Evolutionary conservation across 805 yeast genomes (phyloP).

Genomic region (Hanseniaspora occidentalis): DNA sequence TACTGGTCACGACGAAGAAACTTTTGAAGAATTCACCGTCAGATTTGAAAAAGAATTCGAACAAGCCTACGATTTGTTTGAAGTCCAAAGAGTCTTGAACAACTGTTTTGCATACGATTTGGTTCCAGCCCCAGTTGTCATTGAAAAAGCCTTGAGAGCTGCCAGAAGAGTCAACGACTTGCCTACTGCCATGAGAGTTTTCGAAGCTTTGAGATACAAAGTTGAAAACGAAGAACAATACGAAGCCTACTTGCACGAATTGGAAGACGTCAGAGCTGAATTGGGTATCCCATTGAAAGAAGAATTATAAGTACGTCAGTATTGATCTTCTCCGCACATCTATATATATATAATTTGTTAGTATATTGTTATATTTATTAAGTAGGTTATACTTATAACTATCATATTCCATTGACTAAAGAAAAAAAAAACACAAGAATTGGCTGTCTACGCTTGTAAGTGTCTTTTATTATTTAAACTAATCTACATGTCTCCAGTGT

Average conservation of each 20-base stretch:
- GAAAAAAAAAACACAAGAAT: background rate
- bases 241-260: constrained; percentile 89
- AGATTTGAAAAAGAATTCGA: constrained; percentile 95
- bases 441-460: no score
- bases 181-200: constrained; percentile 97
- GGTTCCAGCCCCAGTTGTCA: constrained; percentile 94
- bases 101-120: constrained; percentile 97
- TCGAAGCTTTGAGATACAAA: constrained; percentile 92
- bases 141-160: constrained; percentile 92
- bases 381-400: no score
- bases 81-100: constrained; percentile 89
- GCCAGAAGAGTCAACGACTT: constrained; percentile 98
- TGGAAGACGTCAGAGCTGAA: constrained; percentile 82
- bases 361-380: no score
- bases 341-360: no score
- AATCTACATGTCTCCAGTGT: no score
- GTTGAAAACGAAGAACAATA: constrained; percentile 92
- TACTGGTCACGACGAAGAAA: constrained; percentile 62
- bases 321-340: no score
- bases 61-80: constrained; percentile 78
- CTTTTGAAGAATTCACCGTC: constrained; percentile 85
- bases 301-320: no score
- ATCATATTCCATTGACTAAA: background rate
- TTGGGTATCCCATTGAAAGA: constrained; percentile 89
- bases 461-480: background rate